Evolutionary conservation across 495 filamentous ascomycete genomes (phyloP), one percentile per base, ranked within the genome.

Genomic region (Daldinia concentrica): DNA sequence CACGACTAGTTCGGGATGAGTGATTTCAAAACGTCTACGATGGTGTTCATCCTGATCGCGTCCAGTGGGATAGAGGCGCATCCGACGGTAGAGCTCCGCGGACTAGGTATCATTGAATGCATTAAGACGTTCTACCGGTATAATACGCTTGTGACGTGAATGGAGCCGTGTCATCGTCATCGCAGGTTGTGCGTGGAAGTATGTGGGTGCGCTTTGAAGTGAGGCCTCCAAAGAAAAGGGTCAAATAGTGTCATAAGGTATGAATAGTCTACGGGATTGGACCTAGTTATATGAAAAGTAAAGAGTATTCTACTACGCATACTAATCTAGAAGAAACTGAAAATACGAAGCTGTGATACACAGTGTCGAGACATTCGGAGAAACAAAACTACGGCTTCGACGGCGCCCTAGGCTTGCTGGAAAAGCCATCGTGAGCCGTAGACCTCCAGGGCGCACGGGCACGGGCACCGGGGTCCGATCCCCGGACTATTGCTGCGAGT

Each of bases 391-490:
- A 50, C 17, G 29, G 27, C 7, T 19, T 37, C 7, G 11, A 39
- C 55, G 55, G 55, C 17, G 11, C 34, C 55, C 19, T 39, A 11
- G 12, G 34, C 19, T 41, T 24, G 32, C n/a, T 26, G 7, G 34
- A 24, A 17, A 22, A 34, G 2, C 29, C 37, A 19, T 9, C 29
- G 32, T 9, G 14, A 39, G 55, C 32, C 19, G 29, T 37, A 37
- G 4, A 2, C 6, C 6, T 3, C 39, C 55, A 34, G 55, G 55
- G 34, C 32, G 19, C 55, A 58, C 55, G 41, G 34, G 19, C 55
- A 58, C 55, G 41, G 34, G 17, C 30, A 19, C 55, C 55, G 32
- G 55, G 3, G 30, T 4, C 55, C 55, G 55, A 58, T 48, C 34
- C 32, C 24, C 26, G 17, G 27, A 27, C 26, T 39, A 12, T 41